Evolutionary conservation across 192 early-diverging fungal species (phyloP).

Genomic region (Linnemannia elongata): DNA sequence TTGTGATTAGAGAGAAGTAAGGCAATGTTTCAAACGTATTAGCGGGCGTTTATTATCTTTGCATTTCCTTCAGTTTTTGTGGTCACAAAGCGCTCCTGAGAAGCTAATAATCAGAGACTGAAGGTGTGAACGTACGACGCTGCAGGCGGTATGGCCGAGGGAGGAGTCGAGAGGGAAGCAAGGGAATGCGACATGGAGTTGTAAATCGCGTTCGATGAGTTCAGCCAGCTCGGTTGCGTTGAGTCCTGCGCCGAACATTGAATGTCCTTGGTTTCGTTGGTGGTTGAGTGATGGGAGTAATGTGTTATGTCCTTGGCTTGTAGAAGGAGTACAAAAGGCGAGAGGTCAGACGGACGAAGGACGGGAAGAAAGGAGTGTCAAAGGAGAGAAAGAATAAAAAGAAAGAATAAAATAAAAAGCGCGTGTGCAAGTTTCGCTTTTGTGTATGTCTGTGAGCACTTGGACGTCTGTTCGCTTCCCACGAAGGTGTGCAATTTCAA

Average conservation of each 20-base stretch:
- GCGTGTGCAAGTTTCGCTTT: neutral
- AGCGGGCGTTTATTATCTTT: neutral
- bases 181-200: conserved; percentile 69
- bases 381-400: neutral
- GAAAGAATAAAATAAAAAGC: neutral
- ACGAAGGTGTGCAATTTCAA: neutral
- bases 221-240: conserved; percentile 39
- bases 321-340: neutral
- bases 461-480: conserved; percentile 1
- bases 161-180: conserved; percentile 63
- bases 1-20: neutral
- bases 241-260: conserved; percentile 50
- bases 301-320: neutral
- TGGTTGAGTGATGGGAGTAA: no score
- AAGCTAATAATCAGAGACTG: neutral
- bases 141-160: conserved; percentile 64
- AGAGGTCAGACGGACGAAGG: neutral
- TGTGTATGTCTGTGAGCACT: neutral
- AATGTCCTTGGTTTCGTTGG: neutral
- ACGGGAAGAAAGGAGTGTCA: neutral
- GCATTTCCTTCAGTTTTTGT: neutral
- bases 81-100: neutral
- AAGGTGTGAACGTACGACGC: conserved; percentile 58
- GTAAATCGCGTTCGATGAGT: conserved; percentile 65
- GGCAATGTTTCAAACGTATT: neutral